These are phyloP conservation scores for Magnolia kwangsiensis DNA, from an alignment of 164 flowering plant genomes.

Conservation along the genomic window DNA sequence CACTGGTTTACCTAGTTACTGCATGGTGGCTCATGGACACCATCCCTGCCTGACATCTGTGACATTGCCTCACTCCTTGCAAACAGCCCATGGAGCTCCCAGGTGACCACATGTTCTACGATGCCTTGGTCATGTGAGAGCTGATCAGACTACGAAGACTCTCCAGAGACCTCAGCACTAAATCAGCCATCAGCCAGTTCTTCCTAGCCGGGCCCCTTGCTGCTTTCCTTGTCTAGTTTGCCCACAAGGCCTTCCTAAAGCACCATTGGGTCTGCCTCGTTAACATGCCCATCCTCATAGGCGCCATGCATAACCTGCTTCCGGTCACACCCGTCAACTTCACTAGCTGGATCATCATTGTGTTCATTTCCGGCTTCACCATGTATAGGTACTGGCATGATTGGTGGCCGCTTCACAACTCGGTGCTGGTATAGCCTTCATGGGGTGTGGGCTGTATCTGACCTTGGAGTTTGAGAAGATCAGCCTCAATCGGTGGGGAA, in stretches of 20 bases:
- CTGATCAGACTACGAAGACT: constrained; percentile 70
- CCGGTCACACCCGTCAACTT: constrained; percentile 80
- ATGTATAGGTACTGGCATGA: constrained; percentile 54
- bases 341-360: constrained; percentile 61
- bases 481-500: constrained; percentile 71
- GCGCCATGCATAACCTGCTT: constrained; percentile 60
- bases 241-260: constrained; percentile 55
- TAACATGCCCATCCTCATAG: constrained; percentile 71
- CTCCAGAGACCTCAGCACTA: constrained; percentile 61
- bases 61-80: constrained; percentile 32
- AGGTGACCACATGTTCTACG: constrained; percentile 61
- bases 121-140: constrained; percentile 91
- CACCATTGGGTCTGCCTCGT: constrained; percentile 75
- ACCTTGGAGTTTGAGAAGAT: constrained; percentile 48
- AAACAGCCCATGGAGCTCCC: constrained; percentile 76
- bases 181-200: constrained; percentile 64
- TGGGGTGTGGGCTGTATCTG: constrained; percentile 66
- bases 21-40: constrained; percentile 88
- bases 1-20: constrained; percentile 56
- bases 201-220: constrained; percentile 71
- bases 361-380: constrained; percentile 63
- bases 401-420: constrained; percentile 71
- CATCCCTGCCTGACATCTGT: constrained; percentile 57
- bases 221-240: constrained; percentile 65
- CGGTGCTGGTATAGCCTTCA: constrained; percentile 84